phyloP scores from a whole-genome alignment of 1,284 basidiomycete genomes.

The Ganoderma boninense region DNA sequence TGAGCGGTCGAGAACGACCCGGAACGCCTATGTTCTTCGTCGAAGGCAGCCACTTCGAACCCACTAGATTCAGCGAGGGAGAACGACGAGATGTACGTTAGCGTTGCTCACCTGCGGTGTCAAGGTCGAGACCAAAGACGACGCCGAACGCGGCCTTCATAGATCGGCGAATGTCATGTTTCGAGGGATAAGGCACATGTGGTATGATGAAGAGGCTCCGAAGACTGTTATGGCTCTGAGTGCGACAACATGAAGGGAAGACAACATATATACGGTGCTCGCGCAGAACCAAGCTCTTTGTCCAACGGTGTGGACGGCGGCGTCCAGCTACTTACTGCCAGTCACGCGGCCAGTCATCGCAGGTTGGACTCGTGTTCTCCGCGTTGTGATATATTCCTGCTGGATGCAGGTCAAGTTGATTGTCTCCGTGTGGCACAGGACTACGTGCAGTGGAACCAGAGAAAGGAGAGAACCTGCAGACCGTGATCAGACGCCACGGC shows the following conservation, averaged over 20 bases:
- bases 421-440: neutral
- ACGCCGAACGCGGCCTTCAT: slow-evolving; percentile 10
- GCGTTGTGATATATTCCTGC: neutral
- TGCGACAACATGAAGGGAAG: neutral
- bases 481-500: neutral
- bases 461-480: neutral
- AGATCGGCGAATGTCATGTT: slow-evolving; percentile 2
- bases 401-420: neutral
- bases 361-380: neutral
- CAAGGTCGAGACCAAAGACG: slow-evolving; percentile 11
- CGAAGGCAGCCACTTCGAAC: neutral
- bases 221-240: neutral
- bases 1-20: neutral
- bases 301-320: neutral
- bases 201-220: neutral
- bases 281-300: neutral
- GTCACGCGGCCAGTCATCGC: neutral
- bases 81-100: neutral
- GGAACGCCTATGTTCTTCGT: neutral
- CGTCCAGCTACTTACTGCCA: neutral
- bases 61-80: neutral
- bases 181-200: too few relatives aligned
- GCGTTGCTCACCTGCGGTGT: slow-evolving; percentile 4
- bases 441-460: neutral
- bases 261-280: neutral